Evolutionary conservation across 495 filamentous ascomycete species (phyloP), one percentile per base, ranked within the genome.

Genomic region (Cercophora newfieldiana): DNA sequence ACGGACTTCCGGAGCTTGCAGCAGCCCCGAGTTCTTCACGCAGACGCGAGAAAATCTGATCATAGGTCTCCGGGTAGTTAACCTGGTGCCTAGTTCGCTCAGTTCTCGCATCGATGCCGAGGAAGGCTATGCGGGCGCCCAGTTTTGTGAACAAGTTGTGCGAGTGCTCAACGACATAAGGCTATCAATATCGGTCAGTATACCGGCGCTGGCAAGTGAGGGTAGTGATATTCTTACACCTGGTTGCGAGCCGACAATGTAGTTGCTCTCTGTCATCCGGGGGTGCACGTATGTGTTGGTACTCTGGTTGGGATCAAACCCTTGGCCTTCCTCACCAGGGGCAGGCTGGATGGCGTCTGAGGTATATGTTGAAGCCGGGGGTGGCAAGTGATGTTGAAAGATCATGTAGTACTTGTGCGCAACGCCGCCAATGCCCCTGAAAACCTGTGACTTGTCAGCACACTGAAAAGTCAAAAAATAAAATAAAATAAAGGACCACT

Each of bases 81-180:
- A 97, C 88, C 76, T 94, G 91, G 67, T 95, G 91, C 18, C 94
- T 87, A 44, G 94, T 97, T 37, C 94, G 90, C 83, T 97, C 94
- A 7, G 88, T 96, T 19, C 94, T 89, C 19, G 94, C 93, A 76
- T 97, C 94, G 67, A 98, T 86, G 47, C 93, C 94, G 59, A 93
- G 70, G 70, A 97, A 96, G 1, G 89, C 91, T 63, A 98, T 89
- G 57, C 88, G 86, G 37, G 88, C 89, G 33, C 94, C 94, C n/a
- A 98, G 85, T 49, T 88, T 88, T 72, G 90, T 86, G 78, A 90
- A 96, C 71, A 98, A 81, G 73, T 85, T 93, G 60, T 90, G 86
- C 56, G 91, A 94, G 62, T 85, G 85, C 74, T 97, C 89, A 59
- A 88, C 86, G 12, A 97, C 90, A 70, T 96, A 97, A 5, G 84